Base-by-base conservation (phyloP, 257 asterid species). In the Rehmannia glutinosa region DNA sequence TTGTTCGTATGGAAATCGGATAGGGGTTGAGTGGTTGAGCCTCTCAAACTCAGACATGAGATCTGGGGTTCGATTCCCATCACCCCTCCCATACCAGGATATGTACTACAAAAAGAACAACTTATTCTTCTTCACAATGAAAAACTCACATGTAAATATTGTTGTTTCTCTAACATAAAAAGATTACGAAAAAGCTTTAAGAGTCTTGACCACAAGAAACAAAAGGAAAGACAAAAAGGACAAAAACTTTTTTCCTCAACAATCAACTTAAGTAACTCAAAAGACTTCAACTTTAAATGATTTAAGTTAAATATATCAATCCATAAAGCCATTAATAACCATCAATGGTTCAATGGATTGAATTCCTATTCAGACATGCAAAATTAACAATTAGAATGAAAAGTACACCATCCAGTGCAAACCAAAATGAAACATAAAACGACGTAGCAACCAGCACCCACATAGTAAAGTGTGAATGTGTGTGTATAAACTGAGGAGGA, bases 121-220 rank as follows among this genome's bases (percentile, higher is more conserved):
- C n/a, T n/a, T n/a, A n/a, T n/a, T n/a, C n/a, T n/a, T n/a, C n/a
- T n/a, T n/a, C n/a, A n/a, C n/a, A n/a, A n/a, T n/a, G n/a, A n/a
- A n/a, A n/a, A n/a, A n/a, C n/a, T n/a, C n/a, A 24, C 2, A 24
- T 3, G 21, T 36, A 23, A 42, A 27, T 27, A 57, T 30, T 21
- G 17, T 57, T 12, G 20, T 33, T 38, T 49, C n/a, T 15, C 60
- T 21, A 64, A 17, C 45, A 72, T 53, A 64, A 32, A 63, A 62
- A 6, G 35, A 20, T 51, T 7, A 20, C 10, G 13, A 30, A 33
- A 17, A 35, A 32, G 8, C n/a, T n/a, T n/a, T n/a, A n/a, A n/a
- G n/a, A n/a, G n/a, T n/a, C 43, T 17, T 58, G 68, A 69, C 50
- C 20, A 17, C 7, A 56, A 8, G 23, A 58, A 58, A 20, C 38